Percentiles rank a stretch among this genome's conserved stretches.
Conservation (phyloP, 257 asterid species). For the Paulownia fortunei region DNA sequence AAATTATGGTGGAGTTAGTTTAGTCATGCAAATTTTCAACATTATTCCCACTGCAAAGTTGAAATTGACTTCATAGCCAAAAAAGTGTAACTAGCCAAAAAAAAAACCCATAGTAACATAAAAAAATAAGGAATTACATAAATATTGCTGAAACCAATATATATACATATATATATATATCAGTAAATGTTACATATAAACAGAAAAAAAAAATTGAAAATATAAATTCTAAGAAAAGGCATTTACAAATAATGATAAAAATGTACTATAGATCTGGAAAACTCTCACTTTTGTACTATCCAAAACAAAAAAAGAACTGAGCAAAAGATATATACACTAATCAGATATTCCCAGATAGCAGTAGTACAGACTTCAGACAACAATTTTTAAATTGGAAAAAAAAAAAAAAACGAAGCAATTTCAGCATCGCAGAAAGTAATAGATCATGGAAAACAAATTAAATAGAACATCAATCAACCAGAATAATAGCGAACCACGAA, state of each 20-base stretch:
- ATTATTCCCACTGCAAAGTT: not conserved
- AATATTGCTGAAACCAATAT: not conserved
- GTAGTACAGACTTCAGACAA: conserved; percentile 4
- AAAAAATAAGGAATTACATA: not conserved
- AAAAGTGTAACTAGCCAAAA: not conserved
- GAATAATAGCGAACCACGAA: not conserved
- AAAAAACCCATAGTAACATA: not conserved
- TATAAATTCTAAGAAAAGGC: not conserved
- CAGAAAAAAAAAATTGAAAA: not conserved
- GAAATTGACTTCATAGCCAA: conserved; percentile 14
- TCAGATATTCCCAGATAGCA: not conserved
- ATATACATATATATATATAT: not conserved
- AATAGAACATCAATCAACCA: not conserved
- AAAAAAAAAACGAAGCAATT: not conserved
- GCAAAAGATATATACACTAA: not conserved
- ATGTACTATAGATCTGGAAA: conserved; percentile 13
- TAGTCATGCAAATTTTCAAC: not conserved
- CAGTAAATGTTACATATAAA: not conserved
- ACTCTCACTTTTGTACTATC: not conserved
- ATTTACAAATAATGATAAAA: not conserved
- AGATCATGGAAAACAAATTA: not conserved
- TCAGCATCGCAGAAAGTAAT: not conserved
- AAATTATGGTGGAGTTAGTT: conserved; percentile 8
- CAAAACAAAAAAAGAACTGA: not conserved
- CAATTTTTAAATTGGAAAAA: not conserved